phyloP scores from a whole-genome alignment of 495 filamentous ascomycete genomes.

The Neurospora sp. region DNA sequence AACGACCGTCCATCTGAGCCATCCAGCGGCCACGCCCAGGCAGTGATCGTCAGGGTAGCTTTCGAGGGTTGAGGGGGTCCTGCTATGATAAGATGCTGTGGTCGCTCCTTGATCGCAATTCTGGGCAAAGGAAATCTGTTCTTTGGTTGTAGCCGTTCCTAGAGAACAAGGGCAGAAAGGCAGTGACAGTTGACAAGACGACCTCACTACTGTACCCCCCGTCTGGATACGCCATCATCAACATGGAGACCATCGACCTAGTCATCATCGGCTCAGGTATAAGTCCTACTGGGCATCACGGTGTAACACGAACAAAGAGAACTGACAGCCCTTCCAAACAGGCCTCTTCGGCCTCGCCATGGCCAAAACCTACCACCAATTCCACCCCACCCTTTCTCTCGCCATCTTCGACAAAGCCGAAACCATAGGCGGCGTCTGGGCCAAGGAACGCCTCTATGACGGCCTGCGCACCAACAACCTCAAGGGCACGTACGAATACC shows the following conservation, averaged over 20 bases:
- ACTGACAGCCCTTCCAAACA: constrained; percentile 2
- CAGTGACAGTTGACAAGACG: neutral
- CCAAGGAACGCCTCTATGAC: constrained; percentile 51
- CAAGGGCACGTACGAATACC: constrained; percentile 59
- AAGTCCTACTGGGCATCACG: constrained; percentile 2
- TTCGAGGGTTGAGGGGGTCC: neutral
- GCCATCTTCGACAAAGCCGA: constrained; percentile 29
- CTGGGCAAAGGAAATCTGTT: neutral
- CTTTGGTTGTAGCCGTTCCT: neutral
- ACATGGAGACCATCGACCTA: constrained; percentile 34
- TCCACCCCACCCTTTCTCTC: constrained; percentile 28
- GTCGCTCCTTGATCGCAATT: neutral
- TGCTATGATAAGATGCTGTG: neutral
- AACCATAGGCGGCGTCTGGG: constrained; percentile 61
- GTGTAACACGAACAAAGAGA: too few relatives aligned
- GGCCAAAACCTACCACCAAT: constrained; percentile 32
- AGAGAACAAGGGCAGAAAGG: neutral
- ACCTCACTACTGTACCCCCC: neutral
- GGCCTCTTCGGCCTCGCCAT: constrained; percentile 33
- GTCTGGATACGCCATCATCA: neutral
- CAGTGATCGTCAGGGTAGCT: neutral
- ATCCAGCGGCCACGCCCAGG: neutral
- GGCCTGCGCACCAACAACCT: constrained; percentile 53
- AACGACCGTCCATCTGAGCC: neutral
- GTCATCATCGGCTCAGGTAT: constrained; percentile 37